Evolutionary conservation across 192 early-diverging fungal genomes (phyloP).

Genomic region (Linnemannia exigua): DNA sequence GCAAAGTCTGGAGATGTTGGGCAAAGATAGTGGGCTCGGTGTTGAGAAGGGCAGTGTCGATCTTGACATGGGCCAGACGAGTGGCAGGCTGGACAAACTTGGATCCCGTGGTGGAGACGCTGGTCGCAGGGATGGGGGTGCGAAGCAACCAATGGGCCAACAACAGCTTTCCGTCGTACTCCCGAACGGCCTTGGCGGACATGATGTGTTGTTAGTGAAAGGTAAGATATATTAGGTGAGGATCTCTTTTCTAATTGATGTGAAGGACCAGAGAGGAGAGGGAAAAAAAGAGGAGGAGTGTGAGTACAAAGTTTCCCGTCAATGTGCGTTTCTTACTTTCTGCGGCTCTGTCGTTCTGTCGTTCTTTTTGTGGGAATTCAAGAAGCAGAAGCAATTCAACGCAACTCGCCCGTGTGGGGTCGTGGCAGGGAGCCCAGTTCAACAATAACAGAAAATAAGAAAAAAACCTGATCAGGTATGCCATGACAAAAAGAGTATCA

Average conservation of each 20-base stretch:
- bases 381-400: background rate
- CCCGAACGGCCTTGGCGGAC: slow-evolving; percentile 94
- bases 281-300: background rate
- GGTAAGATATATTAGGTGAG: background rate
- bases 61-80: slow-evolving; percentile 83
- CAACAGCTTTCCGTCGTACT: slow-evolving; percentile 98
- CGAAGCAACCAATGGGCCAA: slow-evolving; percentile 90
- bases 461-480: background rate
- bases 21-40: slow-evolving; percentile 74
- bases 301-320: background rate
- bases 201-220: slow-evolving; percentile 55
- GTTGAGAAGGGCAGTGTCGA: slow-evolving; percentile 73
- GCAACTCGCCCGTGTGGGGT: slow-evolving; percentile 1
- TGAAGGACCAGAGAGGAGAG: background rate
- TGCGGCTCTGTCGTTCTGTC: background rate
- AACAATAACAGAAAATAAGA: background rate
- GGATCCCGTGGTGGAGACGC: slow-evolving; percentile 59
- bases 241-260: background rate
- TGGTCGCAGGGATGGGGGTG: slow-evolving; percentile 71
- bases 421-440: background rate
- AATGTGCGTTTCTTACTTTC: background rate
- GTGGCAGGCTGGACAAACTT: slow-evolving; percentile 80
- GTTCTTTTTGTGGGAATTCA: background rate
- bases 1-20: slow-evolving; percentile 67
- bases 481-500: background rate